Conservation (phyloP, 257 asterid species). For the Capsicum baccatum region DNA sequence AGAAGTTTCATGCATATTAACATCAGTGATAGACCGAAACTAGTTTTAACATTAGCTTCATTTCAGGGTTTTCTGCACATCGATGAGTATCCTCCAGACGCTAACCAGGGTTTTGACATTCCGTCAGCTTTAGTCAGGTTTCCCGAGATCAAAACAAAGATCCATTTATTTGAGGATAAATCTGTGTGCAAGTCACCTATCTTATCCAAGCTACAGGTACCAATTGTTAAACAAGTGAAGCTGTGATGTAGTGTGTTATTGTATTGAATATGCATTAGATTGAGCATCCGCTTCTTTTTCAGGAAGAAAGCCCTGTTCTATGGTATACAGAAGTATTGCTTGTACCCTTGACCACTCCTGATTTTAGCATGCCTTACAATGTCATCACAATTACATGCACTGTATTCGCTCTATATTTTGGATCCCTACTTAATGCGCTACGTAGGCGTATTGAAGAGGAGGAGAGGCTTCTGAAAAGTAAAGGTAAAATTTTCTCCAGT, state of each 20-base stretch:
- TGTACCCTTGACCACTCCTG: conserved; percentile 98
- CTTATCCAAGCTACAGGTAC: conserved; percentile 76
- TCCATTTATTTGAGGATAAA: conserved; percentile 53
- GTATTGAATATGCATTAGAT: conserved; percentile 8
- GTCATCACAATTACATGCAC: conserved; percentile 98
- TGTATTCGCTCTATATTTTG: conserved; percentile 90
- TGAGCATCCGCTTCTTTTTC: conserved; percentile 37
- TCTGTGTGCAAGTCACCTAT: conserved; percentile 56
- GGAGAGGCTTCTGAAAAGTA: conserved; percentile 66
- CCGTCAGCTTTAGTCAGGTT: conserved; percentile 87
- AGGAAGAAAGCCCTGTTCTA: conserved; percentile 65
- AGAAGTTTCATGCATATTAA: not conserved
- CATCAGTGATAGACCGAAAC: not conserved
- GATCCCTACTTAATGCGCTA: conserved; percentile 88
- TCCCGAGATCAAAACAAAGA: conserved; percentile 60
- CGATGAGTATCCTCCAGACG: conserved; percentile 98
- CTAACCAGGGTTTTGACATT: conserved; percentile 98
- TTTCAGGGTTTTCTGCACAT: conserved; percentile 95
- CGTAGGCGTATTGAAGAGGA: conserved; percentile 86
- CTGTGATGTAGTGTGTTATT: conserved; percentile 4
- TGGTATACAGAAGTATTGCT: conserved; percentile 94
- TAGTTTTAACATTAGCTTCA: not conserved
- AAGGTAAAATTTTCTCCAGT: conserved; percentile 51
- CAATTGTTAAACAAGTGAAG: conserved; percentile 8
- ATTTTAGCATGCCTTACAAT: conserved; percentile 99